Evolutionary conservation across 148 eudicot species (phyloP), one percentile per base, ranked within the genome.

Genomic region (Rhododendron ferrugineum): DNA sequence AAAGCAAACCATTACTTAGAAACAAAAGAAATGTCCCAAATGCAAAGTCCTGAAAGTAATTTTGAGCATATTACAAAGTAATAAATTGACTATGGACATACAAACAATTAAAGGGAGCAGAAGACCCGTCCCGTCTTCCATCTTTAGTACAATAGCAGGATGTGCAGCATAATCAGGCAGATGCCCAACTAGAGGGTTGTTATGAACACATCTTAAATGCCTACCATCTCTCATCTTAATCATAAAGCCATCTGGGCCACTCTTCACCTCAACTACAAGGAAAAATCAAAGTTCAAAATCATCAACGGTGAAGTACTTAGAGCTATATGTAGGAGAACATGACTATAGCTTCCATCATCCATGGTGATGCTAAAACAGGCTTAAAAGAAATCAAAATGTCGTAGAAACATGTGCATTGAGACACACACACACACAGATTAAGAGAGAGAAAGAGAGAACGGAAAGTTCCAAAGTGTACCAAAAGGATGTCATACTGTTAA

Each of bases 121-220:
- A 87, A 97, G 93, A 74, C 93, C 98, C 3, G 93, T 94, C 86
- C 95, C 99, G 80, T 97, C 99, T 90, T 97, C 99, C 98, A 97
- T 97, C 91, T 93, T 97, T 81, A 97, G 88, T 47, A 97, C 99
- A 78, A 97, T 95, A 34, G 98, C 99, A 22, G 98, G 98, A 90
- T 97, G 99, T 30, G 99, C 95, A 70, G 96, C 93, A 86, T 92
- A 94, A 92, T 95, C 96, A 74, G 96, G 96, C 16, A 94, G 90
- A 88, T 93, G 94, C 40, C 95, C 98, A 64, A 92, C 91, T 84
- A 92, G 98, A 74, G 95, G 96, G 80, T 91, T 95, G 88, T 95
- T 97, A 86, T 92, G 98, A 83, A 89, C 93, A 88, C 99, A 97
- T 90, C 89, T 97, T 84, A 97, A 84, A 86, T 89, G 84, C 86